These are phyloP conservation scores for Brachypodium distachyon DNA, from an alignment of 202 grass and related monocot genomes.

Conservation along the genomic window DNA sequence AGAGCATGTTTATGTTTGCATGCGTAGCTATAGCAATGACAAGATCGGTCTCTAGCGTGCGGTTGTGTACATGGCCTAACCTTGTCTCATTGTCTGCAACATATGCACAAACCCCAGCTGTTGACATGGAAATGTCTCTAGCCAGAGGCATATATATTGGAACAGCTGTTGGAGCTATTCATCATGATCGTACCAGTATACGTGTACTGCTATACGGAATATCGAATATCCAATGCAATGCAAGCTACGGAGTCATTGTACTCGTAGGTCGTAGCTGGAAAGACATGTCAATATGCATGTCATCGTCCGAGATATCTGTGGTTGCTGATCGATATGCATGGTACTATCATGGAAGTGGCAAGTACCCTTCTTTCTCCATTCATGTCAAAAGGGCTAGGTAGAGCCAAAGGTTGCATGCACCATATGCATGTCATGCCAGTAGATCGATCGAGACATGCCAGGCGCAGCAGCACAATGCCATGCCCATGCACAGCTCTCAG, in stretches of 20 bases:
- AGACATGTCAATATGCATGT: background rate
- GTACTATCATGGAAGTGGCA: constrained; percentile 27
- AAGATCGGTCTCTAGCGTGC: constrained; percentile 43
- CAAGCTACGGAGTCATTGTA: no score
- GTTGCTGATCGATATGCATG: background rate
- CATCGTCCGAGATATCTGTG: background rate
- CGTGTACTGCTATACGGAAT: no score
- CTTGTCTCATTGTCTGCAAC: constrained; percentile 41
- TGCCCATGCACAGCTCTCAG: background rate
- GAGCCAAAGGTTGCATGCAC: constrained; percentile 23
- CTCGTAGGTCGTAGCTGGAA: no score
- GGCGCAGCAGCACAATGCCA: constrained; percentile 5
- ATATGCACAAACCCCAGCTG: no score
- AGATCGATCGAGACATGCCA: constrained; percentile 21
- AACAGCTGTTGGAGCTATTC: constrained; percentile 21
- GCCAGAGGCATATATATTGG: background rate
- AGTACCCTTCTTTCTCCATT: constrained; percentile 12
- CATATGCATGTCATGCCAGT: no score
- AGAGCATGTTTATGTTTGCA: no score
- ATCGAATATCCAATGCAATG: background rate
- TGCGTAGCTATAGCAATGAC: no score
- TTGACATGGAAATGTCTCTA: background rate
- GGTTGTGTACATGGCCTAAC: constrained; percentile 33
- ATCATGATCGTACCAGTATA: background rate
- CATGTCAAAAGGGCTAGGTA: constrained; percentile 22